Base-by-base conservation (phyloP, 345 rosid genomes). In the Alliaria petiolata region DNA sequence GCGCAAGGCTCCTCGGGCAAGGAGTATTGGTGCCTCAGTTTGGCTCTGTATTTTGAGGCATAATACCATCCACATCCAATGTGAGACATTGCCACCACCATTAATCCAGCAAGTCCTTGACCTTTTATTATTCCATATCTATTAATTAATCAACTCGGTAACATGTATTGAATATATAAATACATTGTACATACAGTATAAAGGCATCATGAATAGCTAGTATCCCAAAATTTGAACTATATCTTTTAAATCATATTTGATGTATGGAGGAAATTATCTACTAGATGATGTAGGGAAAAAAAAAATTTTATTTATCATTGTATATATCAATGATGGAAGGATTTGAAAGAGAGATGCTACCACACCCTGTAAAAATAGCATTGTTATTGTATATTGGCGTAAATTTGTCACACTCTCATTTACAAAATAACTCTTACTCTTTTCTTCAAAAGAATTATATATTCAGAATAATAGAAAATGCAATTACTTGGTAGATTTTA, bases 41-140 rank as follows among this genome's bases (percentile, higher is more conserved):
- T 76, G 47, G 74, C 58, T 55, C 75, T 61, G 60, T 76, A 76
- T 55, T 30, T 45, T 60, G 74, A 34, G 34, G 70, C 79, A 52
- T 76, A 76, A 16, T 31, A 42, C 79, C 79, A 76, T 55, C 79
- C 79, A 68, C 75, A 69, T 16, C 79, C 79, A 53, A 76, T 76
- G n/a, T 45, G 43, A 28, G 74, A 61, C 75, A 69, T 69, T 45
- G 75, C 79, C 38, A 76, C 70, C 35, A 62, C 20, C 44, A 62
- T 4, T 53, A 76, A 25, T 26, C 74, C 51, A 62, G 69, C 79
- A 10, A 52, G 50, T 76, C 79, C 68, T 53, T 44, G 33, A 45
- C 64, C 79, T 73, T 55, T 56, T 47, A 1, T 22, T 22, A 47
- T 61, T 47, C 30, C 58, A 50, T 9, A 45, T 40, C 26, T 26